These are phyloP conservation scores for Sideroxylon spinosum DNA, from an alignment of 179 eudicot species.

Conservation along the genomic window DNA sequence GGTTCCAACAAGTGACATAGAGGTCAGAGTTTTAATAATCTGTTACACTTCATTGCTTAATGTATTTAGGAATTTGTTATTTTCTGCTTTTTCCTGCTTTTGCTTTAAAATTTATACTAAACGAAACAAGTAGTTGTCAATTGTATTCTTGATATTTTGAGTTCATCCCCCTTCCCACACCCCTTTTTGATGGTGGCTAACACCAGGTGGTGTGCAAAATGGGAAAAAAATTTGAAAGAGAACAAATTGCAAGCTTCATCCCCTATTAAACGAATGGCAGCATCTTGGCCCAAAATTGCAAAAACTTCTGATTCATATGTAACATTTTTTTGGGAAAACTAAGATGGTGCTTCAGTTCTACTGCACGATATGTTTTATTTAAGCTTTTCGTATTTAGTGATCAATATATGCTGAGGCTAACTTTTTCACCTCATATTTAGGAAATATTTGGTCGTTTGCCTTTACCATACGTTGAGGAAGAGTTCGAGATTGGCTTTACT, in stretches of 20 bases:
- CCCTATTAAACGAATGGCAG: not conserved
- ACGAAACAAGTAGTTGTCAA: not conserved
- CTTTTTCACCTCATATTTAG: constrained; percentile 32
- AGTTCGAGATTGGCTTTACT: constrained; percentile 56
- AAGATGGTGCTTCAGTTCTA: not conserved
- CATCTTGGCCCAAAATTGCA: not conserved
- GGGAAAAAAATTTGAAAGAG: not conserved
- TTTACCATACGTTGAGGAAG: constrained; percentile 61
- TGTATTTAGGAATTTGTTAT: not conserved
- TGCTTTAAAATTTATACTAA: not conserved
- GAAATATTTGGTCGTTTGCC: constrained; percentile 68
- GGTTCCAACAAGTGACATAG: constrained; percentile 35
- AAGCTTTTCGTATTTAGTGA: not conserved
- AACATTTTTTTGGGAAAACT: not conserved
- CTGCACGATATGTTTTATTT: not conserved
- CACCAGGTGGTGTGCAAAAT: no score
- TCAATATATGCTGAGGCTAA: not conserved
- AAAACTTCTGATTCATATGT: not conserved
- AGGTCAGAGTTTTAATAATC: constrained; percentile 47
- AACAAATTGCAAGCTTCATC: not conserved
- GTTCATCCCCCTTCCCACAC: not conserved
- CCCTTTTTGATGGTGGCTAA: not conserved
- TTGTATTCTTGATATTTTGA: not conserved
- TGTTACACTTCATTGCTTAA: not conserved
- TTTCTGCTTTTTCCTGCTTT: not conserved